Percentiles rank a stretch among this genome's conserved stretches.
Evolutionary conservation across 2,329 filamentous ascomycete genomes (phyloP).

Genomic region (Phialophora expanda): DNA sequence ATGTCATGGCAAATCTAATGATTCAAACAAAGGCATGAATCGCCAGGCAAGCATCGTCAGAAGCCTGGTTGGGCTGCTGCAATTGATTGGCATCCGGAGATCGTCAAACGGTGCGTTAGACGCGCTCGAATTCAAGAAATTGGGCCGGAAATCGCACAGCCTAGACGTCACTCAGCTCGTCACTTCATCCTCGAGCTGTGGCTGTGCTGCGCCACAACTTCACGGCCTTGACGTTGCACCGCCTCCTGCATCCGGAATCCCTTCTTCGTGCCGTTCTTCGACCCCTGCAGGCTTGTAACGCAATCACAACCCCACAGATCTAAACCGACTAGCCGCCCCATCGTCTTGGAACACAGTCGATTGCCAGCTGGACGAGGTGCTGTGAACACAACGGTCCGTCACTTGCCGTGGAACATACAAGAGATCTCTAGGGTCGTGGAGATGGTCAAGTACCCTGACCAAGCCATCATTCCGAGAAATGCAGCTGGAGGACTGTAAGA

Average conservation of each 20-base stretch:
- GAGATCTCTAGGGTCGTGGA: conserved; percentile 45
- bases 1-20: conserved; percentile 24
- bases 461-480: conserved; percentile 61
- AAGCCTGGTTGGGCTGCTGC: conserved; percentile 20
- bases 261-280: neutral
- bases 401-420: conserved; percentile 9
- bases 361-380: conserved; percentile 23
- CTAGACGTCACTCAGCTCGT: conserved; percentile 1
- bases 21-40: conserved; percentile 29
- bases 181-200: neutral
- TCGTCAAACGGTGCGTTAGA: conserved; percentile 14
- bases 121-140: conserved; percentile 26
- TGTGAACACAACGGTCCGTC: conserved; percentile 18
- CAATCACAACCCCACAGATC: conserved; percentile 20
- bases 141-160: neutral
- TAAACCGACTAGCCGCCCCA: conserved; percentile 9
- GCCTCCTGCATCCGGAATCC: neutral
- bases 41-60: conserved; percentile 13
- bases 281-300: conserved; percentile 9
- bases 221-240: neutral
- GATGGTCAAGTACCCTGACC: conserved; percentile 65
- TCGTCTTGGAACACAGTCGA: neutral
- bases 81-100: conserved; percentile 21
- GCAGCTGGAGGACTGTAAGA: conserved; percentile 84
- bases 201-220: conserved; percentile 12